Percentiles rank a stretch among this genome's conserved stretches.
Conservation (phyloP, 2,329 filamentous ascomycete species). For the Dactylellina sp. region DNA sequence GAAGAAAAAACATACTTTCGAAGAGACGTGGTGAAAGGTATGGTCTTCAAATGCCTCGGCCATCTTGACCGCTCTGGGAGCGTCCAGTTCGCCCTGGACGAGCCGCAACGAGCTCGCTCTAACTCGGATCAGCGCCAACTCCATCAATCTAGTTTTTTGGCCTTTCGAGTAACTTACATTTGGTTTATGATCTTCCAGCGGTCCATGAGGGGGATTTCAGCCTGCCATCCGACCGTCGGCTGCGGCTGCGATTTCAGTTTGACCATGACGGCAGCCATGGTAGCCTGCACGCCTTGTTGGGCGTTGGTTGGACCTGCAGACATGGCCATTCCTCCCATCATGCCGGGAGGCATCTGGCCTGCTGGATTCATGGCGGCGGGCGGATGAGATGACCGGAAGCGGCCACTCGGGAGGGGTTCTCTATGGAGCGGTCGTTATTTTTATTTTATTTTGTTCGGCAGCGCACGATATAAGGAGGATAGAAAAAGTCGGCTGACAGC, state of each 20-base stretch:
- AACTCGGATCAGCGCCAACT: conserved; percentile 1
- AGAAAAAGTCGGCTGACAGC: no score
- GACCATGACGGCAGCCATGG: conserved; percentile 28
- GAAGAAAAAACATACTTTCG: conserved; percentile 23
- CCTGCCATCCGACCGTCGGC: conserved; percentile 44
- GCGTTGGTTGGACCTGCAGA: conserved; percentile 11
- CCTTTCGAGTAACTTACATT: conserved; percentile 32
- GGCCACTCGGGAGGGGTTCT: conserved; percentile 7
- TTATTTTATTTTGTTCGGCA: no score
- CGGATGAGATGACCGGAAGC: conserved; percentile 16
- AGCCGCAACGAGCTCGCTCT: conserved; percentile 50
- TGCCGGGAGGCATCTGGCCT: conserved; percentile 35
- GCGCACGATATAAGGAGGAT: no score
- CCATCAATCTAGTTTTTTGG: background rate
- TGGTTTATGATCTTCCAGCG: conserved; percentile 44
- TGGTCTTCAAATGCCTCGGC: conserved; percentile 52
- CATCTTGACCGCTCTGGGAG: conserved; percentile 49
- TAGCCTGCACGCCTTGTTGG: conserved; percentile 14
- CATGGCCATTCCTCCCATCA: conserved; percentile 33
- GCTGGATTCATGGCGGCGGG: conserved; percentile 29
- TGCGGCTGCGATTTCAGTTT: conserved; percentile 38
- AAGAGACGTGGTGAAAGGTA: conserved; percentile 33
- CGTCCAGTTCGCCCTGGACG: conserved; percentile 41
- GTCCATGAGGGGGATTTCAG: conserved; percentile 32
- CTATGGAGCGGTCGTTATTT: no score